phyloP scores from a whole-genome alignment of 495 filamentous ascomycete species.

The Usnea hakonensis region DNA sequence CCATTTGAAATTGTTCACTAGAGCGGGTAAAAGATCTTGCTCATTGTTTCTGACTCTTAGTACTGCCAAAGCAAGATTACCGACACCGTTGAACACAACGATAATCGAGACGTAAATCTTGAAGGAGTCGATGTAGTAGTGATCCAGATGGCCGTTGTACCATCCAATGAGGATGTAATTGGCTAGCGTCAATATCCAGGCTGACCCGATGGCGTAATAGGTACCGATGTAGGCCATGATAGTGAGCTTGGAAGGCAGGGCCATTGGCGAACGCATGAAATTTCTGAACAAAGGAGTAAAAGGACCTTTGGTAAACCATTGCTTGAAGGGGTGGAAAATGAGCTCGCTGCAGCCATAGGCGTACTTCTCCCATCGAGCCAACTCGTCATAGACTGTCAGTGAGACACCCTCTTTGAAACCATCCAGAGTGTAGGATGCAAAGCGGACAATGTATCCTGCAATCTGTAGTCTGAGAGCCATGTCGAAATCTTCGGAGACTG shows the following conservation, averaged over 20 bases:
- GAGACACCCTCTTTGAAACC: conserved; percentile 83
- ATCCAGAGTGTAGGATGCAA: conserved; percentile 64
- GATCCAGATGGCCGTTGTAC: conserved; percentile 39
- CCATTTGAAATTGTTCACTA: conserved; percentile 40
- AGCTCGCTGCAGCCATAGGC: conserved; percentile 83
- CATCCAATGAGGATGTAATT: conserved; percentile 71
- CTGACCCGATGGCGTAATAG: conserved; percentile 73
- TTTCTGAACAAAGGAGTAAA: conserved; percentile 67
- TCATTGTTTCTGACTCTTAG: conserved; percentile 40
- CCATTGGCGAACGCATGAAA: conserved; percentile 66
- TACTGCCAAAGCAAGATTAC: conserved; percentile 41
- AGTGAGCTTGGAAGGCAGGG: conserved; percentile 70
- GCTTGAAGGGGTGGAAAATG: conserved; percentile 53
- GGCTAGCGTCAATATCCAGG: conserved; percentile 67
- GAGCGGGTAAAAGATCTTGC: conserved; percentile 25
- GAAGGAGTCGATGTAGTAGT: conserved; percentile 45
- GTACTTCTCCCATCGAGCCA: conserved; percentile 80
- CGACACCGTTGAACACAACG: conserved; percentile 39
- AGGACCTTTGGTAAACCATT: conserved; percentile 50
- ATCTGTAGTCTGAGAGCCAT: conserved; percentile 75
- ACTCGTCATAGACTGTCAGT: conserved; percentile 75
- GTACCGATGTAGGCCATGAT: conserved; percentile 82
- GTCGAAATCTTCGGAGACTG: conserved; percentile 80
- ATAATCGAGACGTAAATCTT: conserved; percentile 43
- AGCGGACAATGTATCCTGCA: conserved; percentile 62